Evolutionary conservation across 2,329 filamentous ascomycete genomes (phyloP), one percentile per base, ranked within the genome.

Genomic region (Phaeomoniella chlamydospora): DNA sequence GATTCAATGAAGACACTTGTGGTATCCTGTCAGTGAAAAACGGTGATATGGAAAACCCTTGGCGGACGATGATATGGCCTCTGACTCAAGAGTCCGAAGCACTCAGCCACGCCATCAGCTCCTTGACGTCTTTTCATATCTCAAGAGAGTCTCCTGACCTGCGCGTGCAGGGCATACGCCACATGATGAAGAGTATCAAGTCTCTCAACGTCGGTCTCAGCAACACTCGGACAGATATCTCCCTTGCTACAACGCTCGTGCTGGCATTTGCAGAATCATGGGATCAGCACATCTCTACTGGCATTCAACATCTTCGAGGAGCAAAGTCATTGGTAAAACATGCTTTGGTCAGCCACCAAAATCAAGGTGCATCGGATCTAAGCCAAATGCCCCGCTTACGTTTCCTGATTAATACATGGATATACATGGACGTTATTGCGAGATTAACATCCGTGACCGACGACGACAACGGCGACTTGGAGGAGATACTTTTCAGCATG

Each of bases 351-450:
- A 55, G 64, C 45, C 62, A 69, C 49, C 54, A 57, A 43, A 51
- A 51, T 18, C 45, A 48, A 6, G 56, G 62, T 29, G 46, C 58
- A n/a, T 34, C 32, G 9, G 39, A 42, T 29, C 9, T 37, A 10
- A 43, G 42, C 5, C 35, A 41, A 26, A 40, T 45, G 35, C 56
- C 53, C 4, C 44, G 50, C 3, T 57, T 82, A 15, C 72, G 71
- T 37, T 82, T 82, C 45, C 59, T 83, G 13, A 78, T 74, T 55
- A 81, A 80, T 48, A 74, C 72, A 3, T 82, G 75, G 73, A 66
- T 81, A 5, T 83, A 82, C 47, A 77, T 81, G 68, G 76, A 81
- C 49, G 78, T 82, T 17, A 76, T 82, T 42, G 72, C 77, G 15
- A 68, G 77, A 11, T 57, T 83, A 34, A 81, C 76, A 0, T 75